Percentiles rank a stretch among this genome's conserved stretches.
These are phyloP conservation scores for Fonsecaea pedrosoi DNA, from an alignment of 2,329 filamentous ascomycete genomes.

Conservation along the genomic window DNA sequence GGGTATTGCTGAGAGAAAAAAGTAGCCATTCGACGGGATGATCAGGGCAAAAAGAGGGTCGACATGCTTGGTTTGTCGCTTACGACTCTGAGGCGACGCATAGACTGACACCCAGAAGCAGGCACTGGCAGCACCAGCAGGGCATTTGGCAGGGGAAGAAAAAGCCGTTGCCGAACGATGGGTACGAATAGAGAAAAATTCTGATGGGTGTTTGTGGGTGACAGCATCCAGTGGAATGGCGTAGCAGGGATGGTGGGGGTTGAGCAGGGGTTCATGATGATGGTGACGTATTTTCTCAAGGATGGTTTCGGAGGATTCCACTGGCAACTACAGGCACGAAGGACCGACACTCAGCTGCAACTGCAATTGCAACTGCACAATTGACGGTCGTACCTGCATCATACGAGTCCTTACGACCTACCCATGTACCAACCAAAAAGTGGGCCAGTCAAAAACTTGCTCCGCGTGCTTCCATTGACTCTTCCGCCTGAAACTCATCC, in stretches of 20 bases:
- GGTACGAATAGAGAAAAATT: background rate
- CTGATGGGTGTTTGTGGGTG: background rate
- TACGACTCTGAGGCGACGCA: background rate
- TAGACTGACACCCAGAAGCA: background rate
- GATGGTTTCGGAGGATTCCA: background rate
- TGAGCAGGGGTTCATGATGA: background rate
- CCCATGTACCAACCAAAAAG: background rate
- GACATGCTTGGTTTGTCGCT: background rate
- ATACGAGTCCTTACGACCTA: background rate
- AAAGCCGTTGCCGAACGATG: background rate
- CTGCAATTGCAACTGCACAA: background rate
- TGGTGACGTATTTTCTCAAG: background rate
- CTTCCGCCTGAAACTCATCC: constrained; percentile 18
- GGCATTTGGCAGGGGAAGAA: background rate
- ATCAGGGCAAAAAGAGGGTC: constrained; percentile 1
- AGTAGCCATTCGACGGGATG: background rate
- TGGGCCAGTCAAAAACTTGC: background rate
- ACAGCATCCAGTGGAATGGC: no score
- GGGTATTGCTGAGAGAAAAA: background rate
- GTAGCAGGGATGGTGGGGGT: no score
- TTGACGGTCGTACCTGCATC: constrained; percentile 21
- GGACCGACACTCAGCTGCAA: no score
- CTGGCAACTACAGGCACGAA: no score
- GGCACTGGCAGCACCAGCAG: no score
- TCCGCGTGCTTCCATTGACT: background rate